Percentiles rank a stretch among this genome's conserved stretches.
phyloP scores from a whole-genome alignment of 805 yeast species.

The Barnettozyma pratensis region DNA sequence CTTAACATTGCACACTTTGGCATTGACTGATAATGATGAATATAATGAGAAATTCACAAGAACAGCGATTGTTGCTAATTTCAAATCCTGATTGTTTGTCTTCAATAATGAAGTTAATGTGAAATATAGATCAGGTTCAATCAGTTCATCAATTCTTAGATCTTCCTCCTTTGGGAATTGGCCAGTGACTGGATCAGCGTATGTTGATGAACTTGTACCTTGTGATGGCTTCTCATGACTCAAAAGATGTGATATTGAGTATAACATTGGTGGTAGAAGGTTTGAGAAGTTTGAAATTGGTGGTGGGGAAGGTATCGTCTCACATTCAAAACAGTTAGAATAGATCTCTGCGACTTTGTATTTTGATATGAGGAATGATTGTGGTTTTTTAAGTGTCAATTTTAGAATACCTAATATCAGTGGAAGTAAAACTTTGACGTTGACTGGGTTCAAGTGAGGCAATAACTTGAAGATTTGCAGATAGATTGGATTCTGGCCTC shows the following conservation, averaged over 20 bases:
- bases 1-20: slow-evolving; percentile 11
- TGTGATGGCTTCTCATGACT: slow-evolving; percentile 7
- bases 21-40: slow-evolving; percentile 10
- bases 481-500: slow-evolving; percentile 6
- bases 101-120: slow-evolving; percentile 19
- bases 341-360: slow-evolving; percentile 6
- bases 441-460: slow-evolving; percentile 19
- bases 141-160: slow-evolving; percentile 13
- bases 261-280: slow-evolving; percentile 17
- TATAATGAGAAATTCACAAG: slow-evolving; percentile 18
- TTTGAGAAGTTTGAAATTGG: slow-evolving; percentile 13
- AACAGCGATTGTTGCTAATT: slow-evolving; percentile 16
- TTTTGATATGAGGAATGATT: neutral
- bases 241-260: slow-evolving; percentile 18
- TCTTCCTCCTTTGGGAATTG: slow-evolving; percentile 3
- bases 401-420: slow-evolving; percentile 11
- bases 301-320: slow-evolving; percentile 17
- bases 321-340: slow-evolving; percentile 12
- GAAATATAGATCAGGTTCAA: slow-evolving; percentile 16
- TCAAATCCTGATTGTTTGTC: slow-evolving; percentile 18
- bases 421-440: slow-evolving; percentile 9
- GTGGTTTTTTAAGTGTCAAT: slow-evolving; percentile 5
- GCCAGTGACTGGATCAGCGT: slow-evolving; percentile 1
- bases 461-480: slow-evolving; percentile 14
- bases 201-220: slow-evolving; percentile 2